Evolutionary conservation across 441 rosid species (phyloP), one percentile per base, ranked within the genome.

Genomic region (Mallotus japonicus): DNA sequence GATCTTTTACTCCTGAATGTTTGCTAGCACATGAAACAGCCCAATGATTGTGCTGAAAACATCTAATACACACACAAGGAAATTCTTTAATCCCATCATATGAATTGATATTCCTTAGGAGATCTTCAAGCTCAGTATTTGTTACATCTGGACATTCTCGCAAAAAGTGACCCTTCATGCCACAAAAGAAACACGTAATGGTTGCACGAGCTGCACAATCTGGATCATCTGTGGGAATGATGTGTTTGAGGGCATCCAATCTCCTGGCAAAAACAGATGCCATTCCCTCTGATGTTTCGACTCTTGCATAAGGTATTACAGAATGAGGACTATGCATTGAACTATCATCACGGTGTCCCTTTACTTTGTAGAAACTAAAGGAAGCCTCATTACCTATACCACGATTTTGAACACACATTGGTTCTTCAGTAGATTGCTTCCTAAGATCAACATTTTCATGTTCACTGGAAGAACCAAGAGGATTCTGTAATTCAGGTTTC

Each of bases 41-140:
- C 98, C 97, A 92, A 73, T 94, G 97, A 79, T 79, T 77, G 62
- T 79, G 83, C 82, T 85, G 90, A 78, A 83, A 87, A 81, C 97
- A 89, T 85, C 88, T 87, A 70, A 89, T 79, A 78, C 95, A 89
- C 61, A 85, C 69, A 74, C 84, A 75, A 75, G 87, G 76, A n/a
- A 74, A 70, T 72, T 75, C 85, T 60, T 86, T 83, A 56, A 63
- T 77, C 37, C 79, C 79, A 64, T 80, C 72, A 59, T 75, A 76
- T 67, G 81, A 79, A 75, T 71, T 84, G 62, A 81, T 50, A 72
- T 81, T 86, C 70, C 73, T 80, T 54, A 80, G 61, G 61, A 90
- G 79, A 81, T 86, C 81, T 79, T 88, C 86, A 40, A 90, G 87
- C 77, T 92, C 95, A 17, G 76, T 37, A 80, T 85, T 89, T 24